Base-by-base conservation (phyloP, 352 stramenopile species). In the Globisporangium uncinulatum region DNA sequence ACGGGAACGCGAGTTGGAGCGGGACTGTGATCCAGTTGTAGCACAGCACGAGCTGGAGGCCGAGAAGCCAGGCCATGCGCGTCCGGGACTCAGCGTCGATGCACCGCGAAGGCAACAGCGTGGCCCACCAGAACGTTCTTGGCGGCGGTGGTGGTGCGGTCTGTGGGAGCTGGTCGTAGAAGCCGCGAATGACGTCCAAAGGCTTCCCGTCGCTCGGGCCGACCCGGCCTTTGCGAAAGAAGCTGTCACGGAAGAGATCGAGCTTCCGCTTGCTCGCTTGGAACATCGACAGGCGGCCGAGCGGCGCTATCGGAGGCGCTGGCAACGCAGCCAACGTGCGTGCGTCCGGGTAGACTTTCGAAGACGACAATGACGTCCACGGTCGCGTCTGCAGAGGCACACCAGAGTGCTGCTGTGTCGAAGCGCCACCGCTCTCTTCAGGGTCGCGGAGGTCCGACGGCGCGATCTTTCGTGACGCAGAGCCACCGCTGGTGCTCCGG, bases 21-120 rank as follows among this genome's bases (percentile, higher is more conserved):
- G 74, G 76, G 6, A 84, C 51, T 14, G 71, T 44, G 3, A 83
- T 57, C 77, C 74, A 86, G 52, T 86, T 82, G 66, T 84, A 85
- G 54, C 68, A 74, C 29, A 69, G 60, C 31, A 70, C 57, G 5
- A 71, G 37, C 21, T 79, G 61, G 14, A 87, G 54, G 8, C 63
- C 46, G n/a, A 76, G 11, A 21, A 85, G 68, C 76, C 73, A 87
- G 6, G 52, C 45, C 62, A 87, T 85, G 6, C 76, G 60, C 45
- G 49, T 56, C 6, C 57, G 68, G 0, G 73, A 75, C 46, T 85
- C 75, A 0, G 65, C 56, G 54, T 78, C 63, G 14, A 83, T 59
- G 20, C 74, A 80, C 29, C 48, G 53, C 3, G 44, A 49, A 31
- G 74, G 54, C 6, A 87, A 51, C 0, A 86, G 9, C 2, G 29